Percentiles rank a stretch among this genome's conserved stretches.
Conservation (phyloP, 768 basidiomycete species). For the Collybia nuda region DNA sequence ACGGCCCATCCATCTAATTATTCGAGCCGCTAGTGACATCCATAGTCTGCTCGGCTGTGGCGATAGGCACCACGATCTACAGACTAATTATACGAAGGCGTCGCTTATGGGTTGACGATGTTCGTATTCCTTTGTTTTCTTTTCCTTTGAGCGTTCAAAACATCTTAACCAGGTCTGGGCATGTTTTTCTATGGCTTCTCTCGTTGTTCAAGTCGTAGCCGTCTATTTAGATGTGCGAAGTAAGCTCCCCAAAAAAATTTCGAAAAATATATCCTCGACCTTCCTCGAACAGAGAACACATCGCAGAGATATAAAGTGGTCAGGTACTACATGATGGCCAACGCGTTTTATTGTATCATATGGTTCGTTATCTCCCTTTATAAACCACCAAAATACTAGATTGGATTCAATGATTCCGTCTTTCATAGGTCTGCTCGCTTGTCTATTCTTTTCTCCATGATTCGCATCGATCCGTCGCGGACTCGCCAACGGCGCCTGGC, state of each 20-base stretch:
- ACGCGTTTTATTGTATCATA: conserved; percentile 33
- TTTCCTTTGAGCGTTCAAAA: neutral
- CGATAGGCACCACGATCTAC: conserved; percentile 25
- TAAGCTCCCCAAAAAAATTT: neutral
- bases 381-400: neutral
- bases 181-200: conserved; percentile 21
- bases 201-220: conserved; percentile 23
- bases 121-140: conserved; percentile 7
- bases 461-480: conserved; percentile 42
- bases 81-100: conserved; percentile 27
- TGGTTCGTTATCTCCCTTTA: conserved; percentile 23
- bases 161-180: conserved; percentile 22
- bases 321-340: conserved; percentile 33
- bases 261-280: neutral
- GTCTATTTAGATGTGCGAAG: conserved; percentile 20
- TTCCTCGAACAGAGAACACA: neutral
- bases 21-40: conserved; percentile 21
- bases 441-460: conserved; percentile 53
- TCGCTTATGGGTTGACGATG: conserved; percentile 32
- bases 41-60: conserved; percentile 27
- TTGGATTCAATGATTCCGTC: neutral
- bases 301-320: conserved; percentile 10
- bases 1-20: no score
- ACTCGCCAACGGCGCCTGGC: conserved; percentile 20
- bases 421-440: conserved; percentile 39